phyloP scores from a whole-genome alignment of 1,139 yeast species.

The Meyerozyma elateridarum region DNA sequence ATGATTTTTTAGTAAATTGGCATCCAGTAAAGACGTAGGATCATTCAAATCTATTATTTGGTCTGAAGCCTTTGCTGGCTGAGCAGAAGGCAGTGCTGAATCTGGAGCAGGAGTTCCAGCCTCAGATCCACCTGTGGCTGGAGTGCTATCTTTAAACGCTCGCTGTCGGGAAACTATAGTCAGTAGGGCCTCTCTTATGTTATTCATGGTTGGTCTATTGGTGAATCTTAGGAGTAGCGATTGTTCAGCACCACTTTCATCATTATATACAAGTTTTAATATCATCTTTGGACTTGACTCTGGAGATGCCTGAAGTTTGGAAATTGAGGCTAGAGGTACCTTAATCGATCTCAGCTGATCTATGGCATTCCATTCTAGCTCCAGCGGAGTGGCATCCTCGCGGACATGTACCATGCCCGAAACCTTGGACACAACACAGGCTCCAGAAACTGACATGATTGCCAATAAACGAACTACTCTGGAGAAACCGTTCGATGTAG shows the following conservation, averaged over 20 bases:
- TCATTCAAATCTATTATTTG: slow-evolving; percentile 13
- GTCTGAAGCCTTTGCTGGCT: slow-evolving; percentile 8
- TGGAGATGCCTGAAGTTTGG: slow-evolving; percentile 71
- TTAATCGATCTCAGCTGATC: slow-evolving; percentile 48
- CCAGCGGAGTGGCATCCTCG: slow-evolving; percentile 65
- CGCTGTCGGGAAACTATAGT: slow-evolving; percentile 67
- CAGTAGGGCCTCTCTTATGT: slow-evolving; percentile 64
- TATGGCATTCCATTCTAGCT: slow-evolving; percentile 67
- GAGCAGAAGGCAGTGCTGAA: slow-evolving; percentile 8
- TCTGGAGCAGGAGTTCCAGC: slow-evolving; percentile 10
- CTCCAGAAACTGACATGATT: slow-evolving; percentile 42
- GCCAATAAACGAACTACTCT: no score
- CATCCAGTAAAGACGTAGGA: slow-evolving; percentile 31
- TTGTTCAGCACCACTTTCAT: slow-evolving; percentile 30
- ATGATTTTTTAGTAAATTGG: slow-evolving; percentile 55
- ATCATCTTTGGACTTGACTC: slow-evolving; percentile 67
- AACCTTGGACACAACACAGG: slow-evolving; percentile 62
- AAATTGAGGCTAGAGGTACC: slow-evolving; percentile 48
- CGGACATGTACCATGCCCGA: slow-evolving; percentile 63
- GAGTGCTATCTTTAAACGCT: slow-evolving; percentile 31
- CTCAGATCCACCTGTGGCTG: slow-evolving; percentile 12
- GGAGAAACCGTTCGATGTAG: no score
- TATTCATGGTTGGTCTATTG: slow-evolving; percentile 72
- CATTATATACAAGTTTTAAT: slow-evolving; percentile 49
- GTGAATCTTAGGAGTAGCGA: slow-evolving; percentile 59